phyloP scores from a whole-genome alignment of 192 early-diverging fungal species.

The Mortierella claussenii region DNA sequence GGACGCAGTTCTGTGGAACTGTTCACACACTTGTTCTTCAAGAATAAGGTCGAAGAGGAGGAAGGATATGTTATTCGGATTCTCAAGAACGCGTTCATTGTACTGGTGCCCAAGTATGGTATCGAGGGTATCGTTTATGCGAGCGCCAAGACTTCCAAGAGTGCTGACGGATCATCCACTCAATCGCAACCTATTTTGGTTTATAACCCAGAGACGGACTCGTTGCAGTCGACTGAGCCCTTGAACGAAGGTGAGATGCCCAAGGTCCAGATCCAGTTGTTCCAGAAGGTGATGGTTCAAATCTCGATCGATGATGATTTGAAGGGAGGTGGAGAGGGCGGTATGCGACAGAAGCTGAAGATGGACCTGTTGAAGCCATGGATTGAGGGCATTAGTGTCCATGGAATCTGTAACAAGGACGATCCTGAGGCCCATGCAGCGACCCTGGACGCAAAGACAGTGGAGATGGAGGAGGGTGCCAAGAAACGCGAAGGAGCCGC shows the following conservation, averaged over 20 bases:
- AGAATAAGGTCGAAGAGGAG: slow-evolving; percentile 86
- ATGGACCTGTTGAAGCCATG: slow-evolving; percentile 64
- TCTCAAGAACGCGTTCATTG: slow-evolving; percentile 94
- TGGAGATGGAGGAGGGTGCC: neutral
- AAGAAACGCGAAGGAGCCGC: slow-evolving; percentile 28
- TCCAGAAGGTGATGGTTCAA: slow-evolving; percentile 83
- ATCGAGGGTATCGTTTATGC: slow-evolving; percentile 95
- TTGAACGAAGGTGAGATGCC: slow-evolving; percentile 42
- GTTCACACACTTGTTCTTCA: slow-evolving; percentile 97
- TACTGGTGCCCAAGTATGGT: slow-evolving; percentile 89
- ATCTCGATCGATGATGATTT: slow-evolving; percentile 68
- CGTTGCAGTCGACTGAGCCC: slow-evolving; percentile 41
- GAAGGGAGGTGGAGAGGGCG: slow-evolving; percentile 59
- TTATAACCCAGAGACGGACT: slow-evolving; percentile 58
- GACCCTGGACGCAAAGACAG: neutral
- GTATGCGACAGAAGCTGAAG: slow-evolving; percentile 73
- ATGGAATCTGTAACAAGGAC: slow-evolving; percentile 37
- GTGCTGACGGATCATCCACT: slow-evolving; percentile 15
- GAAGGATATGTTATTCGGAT: slow-evolving; percentile 92
- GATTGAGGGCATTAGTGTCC: slow-evolving; percentile 64
- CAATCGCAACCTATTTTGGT: slow-evolving; percentile 32
- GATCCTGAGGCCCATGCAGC: slow-evolving; percentile 23
- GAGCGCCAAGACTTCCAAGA: slow-evolving; percentile 32
- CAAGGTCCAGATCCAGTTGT: slow-evolving; percentile 72
- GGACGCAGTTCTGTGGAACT: slow-evolving; percentile 94